Base-by-base conservation (phyloP, 208 protist species). In the Trypanosoma theileri region DNA sequence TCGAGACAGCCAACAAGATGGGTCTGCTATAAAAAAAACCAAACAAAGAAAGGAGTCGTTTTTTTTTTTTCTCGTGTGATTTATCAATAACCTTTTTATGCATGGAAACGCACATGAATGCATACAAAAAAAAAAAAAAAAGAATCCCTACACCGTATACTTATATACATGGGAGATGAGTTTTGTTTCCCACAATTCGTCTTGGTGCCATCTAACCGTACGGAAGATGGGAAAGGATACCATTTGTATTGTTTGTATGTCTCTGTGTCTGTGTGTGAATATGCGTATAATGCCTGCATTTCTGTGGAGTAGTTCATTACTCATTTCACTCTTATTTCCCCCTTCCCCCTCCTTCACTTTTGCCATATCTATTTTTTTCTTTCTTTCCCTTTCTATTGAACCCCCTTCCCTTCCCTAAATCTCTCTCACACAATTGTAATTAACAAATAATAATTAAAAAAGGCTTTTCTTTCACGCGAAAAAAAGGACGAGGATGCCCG, bases 401-500 rank as follows among this genome's bases (percentile, higher is more conserved):
- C 12, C 41, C 12, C 10, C 16, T 48, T 48, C 44, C 16, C 16
- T 11, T 48, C 28, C 28, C 28, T 16, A 58, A 24, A 40, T 58
- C 9, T 42, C 8, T 21, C 56, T 24, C 31, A 55, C 31, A 63
- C 24, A 52, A 35, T 6, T 14, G 3, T 24, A n/a, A 40, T 44
- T 28, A 11, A 19, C 16, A 45, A 63, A 11, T n/a, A 40, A 63
- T 12, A 45, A 59, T 2, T 44, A 11, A 51, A 40, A 58, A 68
- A 68, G 55, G 65, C 65, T 60, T 60, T 35, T 50, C 53, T 70
- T 51, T 60, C 65, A 54, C 42, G 50, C n/a, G 26, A 62, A 10
- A 22, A 69, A 17, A 21, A 52, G 48, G 41, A 75, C 17, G 48
- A 67, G 41, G 51, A 93, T 91, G 84, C 82, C 88, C 73, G 84